Conservation (phyloP, 345 rosid species). For the Orychophragmus violaceus region DNA sequence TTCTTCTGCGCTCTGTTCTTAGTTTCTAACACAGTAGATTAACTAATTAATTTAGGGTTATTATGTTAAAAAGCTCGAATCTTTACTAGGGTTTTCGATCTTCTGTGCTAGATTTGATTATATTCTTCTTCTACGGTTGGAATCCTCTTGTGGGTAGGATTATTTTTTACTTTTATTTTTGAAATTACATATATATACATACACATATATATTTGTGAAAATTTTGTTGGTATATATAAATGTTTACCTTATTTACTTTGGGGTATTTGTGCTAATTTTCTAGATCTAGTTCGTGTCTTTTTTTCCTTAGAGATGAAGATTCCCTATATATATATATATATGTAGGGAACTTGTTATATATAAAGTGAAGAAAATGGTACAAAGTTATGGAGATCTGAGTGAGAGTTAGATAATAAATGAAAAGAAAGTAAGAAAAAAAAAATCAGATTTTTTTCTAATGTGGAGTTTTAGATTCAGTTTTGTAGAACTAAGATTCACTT, state of each 20-base stretch:
- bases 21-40: neutral
- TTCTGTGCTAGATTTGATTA: slow-evolving; percentile 17
- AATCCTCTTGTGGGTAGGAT: neutral
- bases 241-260: neutral
- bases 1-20: neutral
- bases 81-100: slow-evolving; percentile 4
- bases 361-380: slow-evolving; percentile 2
- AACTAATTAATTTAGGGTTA: neutral
- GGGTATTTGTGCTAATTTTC: neutral
- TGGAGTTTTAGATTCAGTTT: slow-evolving; percentile 39
- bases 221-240: neutral
- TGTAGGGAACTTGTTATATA: neutral
- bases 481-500: slow-evolving; percentile 41
- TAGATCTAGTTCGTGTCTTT: neutral
- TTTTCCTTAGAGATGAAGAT: too few species aligned
- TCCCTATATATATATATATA: neutral
- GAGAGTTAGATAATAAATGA: slow-evolving; percentile 17
- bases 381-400: slow-evolving; percentile 30
- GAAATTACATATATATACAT: neutral
- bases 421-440: slow-evolving; percentile 22
- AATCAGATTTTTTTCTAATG: slow-evolving; percentile 8
- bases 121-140: slow-evolving; percentile 4
- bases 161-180: slow-evolving; percentile 2
- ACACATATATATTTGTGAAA: neutral
- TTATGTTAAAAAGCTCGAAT: neutral